Base-by-base conservation (phyloP, 257 asterid genomes). In the Nicotiana otophora region DNA sequence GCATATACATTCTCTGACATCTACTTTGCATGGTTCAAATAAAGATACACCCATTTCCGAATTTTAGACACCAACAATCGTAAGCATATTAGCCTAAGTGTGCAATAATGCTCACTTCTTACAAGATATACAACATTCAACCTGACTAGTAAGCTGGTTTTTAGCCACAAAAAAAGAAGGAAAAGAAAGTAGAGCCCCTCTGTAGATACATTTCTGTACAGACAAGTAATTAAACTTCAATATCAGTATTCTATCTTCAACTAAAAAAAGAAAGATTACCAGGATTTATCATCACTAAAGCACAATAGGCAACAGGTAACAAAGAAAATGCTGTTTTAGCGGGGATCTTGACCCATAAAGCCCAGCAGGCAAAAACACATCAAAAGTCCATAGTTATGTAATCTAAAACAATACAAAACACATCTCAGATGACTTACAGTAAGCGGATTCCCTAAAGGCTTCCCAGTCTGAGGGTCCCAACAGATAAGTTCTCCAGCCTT, bases 401-500 rank as follows among this genome's bases (percentile, higher is more conserved):
- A 72, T 20, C 34, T 12, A 72, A 3, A 72, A 46, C 14, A n/a
- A 72, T 6, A 14, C 23, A 51, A 26, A 74, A 23, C 33, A 74
- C 14, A 3, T 15, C 42, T 26, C 26, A 74, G 17, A 17, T 77
- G 85, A 83, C 93, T 88, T 87, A 94, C 98, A 82, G 53, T 84
- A 77, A 96, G 97, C 46, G 96, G 92, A 88, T 90, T 94, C 82
- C 99, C 98, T 54, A 87, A 88, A 83, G 91, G 79, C 65, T 89
- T 88, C 84, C 99, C 98, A 62, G 97, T 91, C 85, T 84, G 91
- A 1, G 97, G 93, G 81, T 96, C 96, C 99, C 99, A 94, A 90
- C 97, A 92, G 62, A 90, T 85, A 77, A 96, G 89, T 86, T 94
- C 97, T 78, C 98, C 98, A 81, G 96, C 84, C 90, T 94, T 96